Conservation (phyloP, 106 monocot genomes). For the Dendrobium huoshanense region DNA sequence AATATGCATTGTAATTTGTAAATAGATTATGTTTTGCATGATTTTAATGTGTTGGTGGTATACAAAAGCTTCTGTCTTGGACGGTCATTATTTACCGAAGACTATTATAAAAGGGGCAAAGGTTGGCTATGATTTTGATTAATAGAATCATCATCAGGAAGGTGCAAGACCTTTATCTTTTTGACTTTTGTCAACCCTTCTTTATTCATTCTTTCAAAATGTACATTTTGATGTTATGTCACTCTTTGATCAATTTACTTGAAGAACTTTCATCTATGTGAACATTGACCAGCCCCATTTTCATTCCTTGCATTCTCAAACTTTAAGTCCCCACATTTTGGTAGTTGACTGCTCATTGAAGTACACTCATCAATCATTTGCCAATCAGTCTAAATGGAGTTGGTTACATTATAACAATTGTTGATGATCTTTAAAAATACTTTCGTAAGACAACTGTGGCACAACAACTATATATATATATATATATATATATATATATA, state of each 20-base stretch:
- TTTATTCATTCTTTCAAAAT: not conserved
- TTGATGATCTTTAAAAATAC: no score
- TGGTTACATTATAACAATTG: no score
- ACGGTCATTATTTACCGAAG: not conserved
- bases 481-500: no score
- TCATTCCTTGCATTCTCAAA: not conserved
- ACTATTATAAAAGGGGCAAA: not conserved
- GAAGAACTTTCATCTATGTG: not conserved
- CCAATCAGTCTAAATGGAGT: not conserved
- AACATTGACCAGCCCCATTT: not conserved
- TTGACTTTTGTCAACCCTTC: not conserved
- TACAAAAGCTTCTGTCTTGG: not conserved
- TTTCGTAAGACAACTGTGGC: no score
- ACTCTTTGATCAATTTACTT: not conserved
- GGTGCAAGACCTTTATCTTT: not conserved
- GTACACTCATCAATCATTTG: no score
- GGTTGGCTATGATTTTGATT: not conserved
- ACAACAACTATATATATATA: no score
- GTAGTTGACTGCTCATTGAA: no score
- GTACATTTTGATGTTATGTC: not conserved
- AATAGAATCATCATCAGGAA: not conserved
- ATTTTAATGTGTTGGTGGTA: not conserved
- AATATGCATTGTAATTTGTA: not conserved
- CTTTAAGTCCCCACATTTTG: not conserved
- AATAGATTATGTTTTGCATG: not conserved